phyloP scores from a whole-genome alignment of 176 grass and related monocot species.

The Miscanthus lutarioriparius region DNA sequence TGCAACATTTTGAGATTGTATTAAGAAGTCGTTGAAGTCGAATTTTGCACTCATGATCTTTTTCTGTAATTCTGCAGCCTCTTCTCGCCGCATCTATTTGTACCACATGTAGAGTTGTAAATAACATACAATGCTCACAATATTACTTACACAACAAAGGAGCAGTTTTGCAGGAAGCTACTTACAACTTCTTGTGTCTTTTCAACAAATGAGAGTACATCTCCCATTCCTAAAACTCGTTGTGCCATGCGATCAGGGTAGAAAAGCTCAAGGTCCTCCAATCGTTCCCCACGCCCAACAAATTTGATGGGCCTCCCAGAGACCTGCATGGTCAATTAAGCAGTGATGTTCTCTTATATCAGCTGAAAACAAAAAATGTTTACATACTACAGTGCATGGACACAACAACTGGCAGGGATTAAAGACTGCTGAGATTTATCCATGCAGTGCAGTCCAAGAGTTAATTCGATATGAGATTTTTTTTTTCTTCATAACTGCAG shows the following conservation, averaged over 20 bases:
- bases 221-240: constrained; percentile 93
- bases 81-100: constrained; percentile 85
- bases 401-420: background rate
- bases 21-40: constrained; percentile 93
- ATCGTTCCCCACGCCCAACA: constrained; percentile 81
- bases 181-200: constrained; percentile 96
- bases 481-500: background rate
- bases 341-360: background rate
- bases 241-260: constrained; percentile 97
- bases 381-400: background rate
- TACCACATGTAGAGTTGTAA: constrained; percentile 12
- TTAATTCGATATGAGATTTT: background rate
- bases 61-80: constrained; percentile 85
- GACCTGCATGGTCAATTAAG: constrained; percentile 50
- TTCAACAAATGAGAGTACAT: constrained; percentile 97
- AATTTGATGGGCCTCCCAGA: constrained; percentile 97
- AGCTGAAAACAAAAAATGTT: background rate
- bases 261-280: constrained; percentile 94
- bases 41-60: constrained; percentile 98
- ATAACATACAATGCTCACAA: background rate
- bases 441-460: background rate
- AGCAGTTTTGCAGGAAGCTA: constrained; percentile 3
- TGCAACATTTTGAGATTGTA: constrained; percentile 88
- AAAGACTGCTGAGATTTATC: background rate
- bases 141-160: constrained; percentile 7